Evolutionary conservation across 768 basidiomycete genomes (phyloP).

Genomic region (Lactifluus subvellereus): DNA sequence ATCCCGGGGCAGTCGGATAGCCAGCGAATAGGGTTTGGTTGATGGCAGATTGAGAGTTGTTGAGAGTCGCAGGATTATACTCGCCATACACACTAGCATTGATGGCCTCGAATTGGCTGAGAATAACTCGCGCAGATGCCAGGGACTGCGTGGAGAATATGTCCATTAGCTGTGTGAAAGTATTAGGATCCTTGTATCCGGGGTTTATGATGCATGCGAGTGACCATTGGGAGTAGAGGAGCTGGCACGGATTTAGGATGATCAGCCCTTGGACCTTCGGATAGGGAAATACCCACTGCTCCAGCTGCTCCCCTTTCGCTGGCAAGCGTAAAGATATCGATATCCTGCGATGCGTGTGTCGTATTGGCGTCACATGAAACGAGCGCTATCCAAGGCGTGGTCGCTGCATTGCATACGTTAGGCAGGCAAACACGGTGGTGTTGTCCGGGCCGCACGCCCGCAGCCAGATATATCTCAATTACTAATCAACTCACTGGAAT

Average conservation of each 20-base stretch:
- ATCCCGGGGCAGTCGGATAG: slow-evolving; percentile 46
- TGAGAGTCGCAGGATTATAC: slow-evolving; percentile 60
- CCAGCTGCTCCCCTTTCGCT: slow-evolving; percentile 72
- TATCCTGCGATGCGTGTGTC: slow-evolving; percentile 50
- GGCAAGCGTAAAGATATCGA: slow-evolving; percentile 81
- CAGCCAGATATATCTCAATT: neutral
- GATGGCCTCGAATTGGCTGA: slow-evolving; percentile 50
- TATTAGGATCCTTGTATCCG: slow-evolving; percentile 55
- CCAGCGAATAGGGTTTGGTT: slow-evolving; percentile 39
- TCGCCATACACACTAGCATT: slow-evolving; percentile 47
- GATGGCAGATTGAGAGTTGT: slow-evolving; percentile 42
- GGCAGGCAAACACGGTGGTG: neutral
- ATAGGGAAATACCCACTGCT: slow-evolving; percentile 44
- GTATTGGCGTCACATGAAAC: slow-evolving; percentile 78
- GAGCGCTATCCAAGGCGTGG: slow-evolving; percentile 88
- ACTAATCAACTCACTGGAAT: slow-evolving; percentile 38
- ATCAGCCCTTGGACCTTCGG: neutral
- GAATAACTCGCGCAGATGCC: slow-evolving; percentile 50
- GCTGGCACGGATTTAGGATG: slow-evolving; percentile 35
- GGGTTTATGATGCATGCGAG: slow-evolving; percentile 69
- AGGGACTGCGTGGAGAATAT: slow-evolving; percentile 69
- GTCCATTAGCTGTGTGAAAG: slow-evolving; percentile 69
- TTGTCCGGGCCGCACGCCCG: neutral
- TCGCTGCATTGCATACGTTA: slow-evolving; percentile 36
- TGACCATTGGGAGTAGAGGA: slow-evolving; percentile 73